Base-by-base conservation (phyloP, 179 eudicot genomes). In the Actinidia polygama region DNA sequence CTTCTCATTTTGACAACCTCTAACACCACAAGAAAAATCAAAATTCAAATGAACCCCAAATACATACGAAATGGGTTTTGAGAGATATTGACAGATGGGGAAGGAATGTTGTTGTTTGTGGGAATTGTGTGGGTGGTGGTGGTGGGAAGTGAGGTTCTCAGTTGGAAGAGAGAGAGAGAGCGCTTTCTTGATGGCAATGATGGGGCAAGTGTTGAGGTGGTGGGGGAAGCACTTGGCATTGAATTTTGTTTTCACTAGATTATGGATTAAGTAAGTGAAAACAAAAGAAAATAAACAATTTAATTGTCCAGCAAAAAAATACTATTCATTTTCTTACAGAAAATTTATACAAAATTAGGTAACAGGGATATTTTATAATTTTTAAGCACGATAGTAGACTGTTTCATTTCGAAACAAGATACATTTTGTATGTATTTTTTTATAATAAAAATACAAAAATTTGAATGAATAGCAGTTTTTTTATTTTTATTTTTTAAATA, bases 171-270 rank as follows among this genome's bases (percentile, higher is more conserved):
- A 44, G 80, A 80, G 77, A 80, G 55, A 80, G 57, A 69, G 77
- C 40, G 83, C 4, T 53, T 79, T 82, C 73, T 83, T 73, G 80
- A 51, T 83, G 81, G 77, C 68, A 77, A 86, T 80, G 82, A 86
- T 86, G 84, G 50, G 79, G 68, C 7, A 73, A 64, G 79, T 62
- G 63, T 24, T 10, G 61, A 7, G 36, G 80, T 71, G 81, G 81
- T 30, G 81, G 70, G 71, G 83, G 58, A 64, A 61, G 19, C 51
- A 61, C 63, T 62, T 68, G 55, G 55, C 67, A n/a, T 36, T 12
- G 49, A 50, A 54, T 58, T 79, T 15, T 53, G 73, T 72, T 55
- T 18, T n/a, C n/a, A n/a, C n/a, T n/a, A n/a, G n/a, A n/a, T n/a
- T n/a, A n/a, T n/a, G n/a, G n/a, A n/a, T n/a, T n/a, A n/a, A n/a